Evolutionary conservation across 768 basidiomycete genomes (phyloP), one percentile per base, ranked within the genome.

Genomic region (Collybia nuda): DNA sequence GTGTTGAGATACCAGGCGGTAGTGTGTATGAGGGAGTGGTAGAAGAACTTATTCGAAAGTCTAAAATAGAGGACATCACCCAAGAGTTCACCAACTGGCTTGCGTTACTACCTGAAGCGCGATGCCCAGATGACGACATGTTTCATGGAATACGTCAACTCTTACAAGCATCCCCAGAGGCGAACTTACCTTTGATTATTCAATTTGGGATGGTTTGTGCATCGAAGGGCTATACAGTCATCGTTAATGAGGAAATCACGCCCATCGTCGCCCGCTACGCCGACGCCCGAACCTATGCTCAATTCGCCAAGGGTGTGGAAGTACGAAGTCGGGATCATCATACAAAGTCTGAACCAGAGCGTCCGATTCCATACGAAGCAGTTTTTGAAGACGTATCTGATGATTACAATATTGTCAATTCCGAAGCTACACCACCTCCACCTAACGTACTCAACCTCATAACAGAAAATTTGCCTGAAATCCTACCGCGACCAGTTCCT

Each of bases 181-280:
- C 59, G 9, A 59, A 72, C 8, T 58, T 80, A 21, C 44, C 61
- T 1, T 65, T 79, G 21, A 52, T 79, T 14, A 57, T 71, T 48
- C 67, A 62, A 12, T 78, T 82, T 43, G 79, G 73, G 17, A 47
- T 72, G 39, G 62, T 72, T 3, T 67, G 71, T n/a, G 75, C 75
- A 2, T 62, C 67, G 15, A 82, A 79, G 55, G 84, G 84, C 0
- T 77, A 76, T 49, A 49, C 35, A 5, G 5, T 37, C 14, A 29
- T 68, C 6, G 60, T 68, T 8, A 29, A 56, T 35, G 41, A 58
- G 5, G 51, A 59, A 19, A 51, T 71, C 44, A 28, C 66, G 8
- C 69, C 71, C 8, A 22, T 64, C 9, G 49, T 68, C 19, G 44
- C 47, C 21, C 32, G 42, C 2, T 46, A 56, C 26, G 55, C 50